Evolutionary conservation across 306 rosid genomes (phyloP).

Genomic region (Pterocarpus macrocarpus): DNA sequence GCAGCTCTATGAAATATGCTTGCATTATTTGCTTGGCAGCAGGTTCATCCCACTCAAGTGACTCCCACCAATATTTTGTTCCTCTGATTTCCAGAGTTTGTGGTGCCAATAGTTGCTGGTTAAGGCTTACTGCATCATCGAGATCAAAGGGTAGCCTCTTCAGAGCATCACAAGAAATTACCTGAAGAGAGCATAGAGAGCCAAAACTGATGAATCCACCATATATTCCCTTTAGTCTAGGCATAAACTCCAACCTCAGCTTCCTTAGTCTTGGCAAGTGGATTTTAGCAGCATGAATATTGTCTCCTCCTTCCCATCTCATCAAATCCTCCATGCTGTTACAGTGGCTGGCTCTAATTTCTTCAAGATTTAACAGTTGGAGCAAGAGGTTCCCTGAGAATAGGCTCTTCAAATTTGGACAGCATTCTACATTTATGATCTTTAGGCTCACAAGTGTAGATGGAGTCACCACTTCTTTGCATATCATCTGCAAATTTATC

Average conservation of each 20-base stretch:
- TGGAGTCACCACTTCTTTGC: slow-evolving; percentile 1
- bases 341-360: slow-evolving; percentile 31
- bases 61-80: slow-evolving; percentile 40
- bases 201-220: slow-evolving; percentile 16
- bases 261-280: slow-evolving; percentile 27
- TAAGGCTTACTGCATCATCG: not conserved
- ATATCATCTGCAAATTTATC: slow-evolving; percentile 25
- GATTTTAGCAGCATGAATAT: slow-evolving; percentile 2
- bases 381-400: slow-evolving; percentile 30
- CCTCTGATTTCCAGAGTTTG: slow-evolving; percentile 34
- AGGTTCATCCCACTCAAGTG: slow-evolving; percentile 38
- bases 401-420: slow-evolving; percentile 40
- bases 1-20: slow-evolving; percentile 4
- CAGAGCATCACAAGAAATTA: slow-evolving; percentile 28
- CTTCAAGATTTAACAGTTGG: slow-evolving; percentile 38
- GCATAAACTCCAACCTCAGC: slow-evolving; percentile 40
- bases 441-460: slow-evolving; percentile 18
- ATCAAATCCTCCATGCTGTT: slow-evolving; percentile 23
- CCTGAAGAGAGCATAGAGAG: slow-evolving; percentile 14
- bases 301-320: slow-evolving; percentile 22
- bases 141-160: slow-evolving; percentile 41
- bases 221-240: slow-evolving; percentile 5
- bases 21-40: slow-evolving; percentile 12
- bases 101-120: not conserved
- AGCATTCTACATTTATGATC: slow-evolving; percentile 32